Percentiles rank a stretch among this genome's conserved stretches.
phyloP scores from a whole-genome alignment of 768 basidiomycete species.

The Infundibulicybe gibba region DNA sequence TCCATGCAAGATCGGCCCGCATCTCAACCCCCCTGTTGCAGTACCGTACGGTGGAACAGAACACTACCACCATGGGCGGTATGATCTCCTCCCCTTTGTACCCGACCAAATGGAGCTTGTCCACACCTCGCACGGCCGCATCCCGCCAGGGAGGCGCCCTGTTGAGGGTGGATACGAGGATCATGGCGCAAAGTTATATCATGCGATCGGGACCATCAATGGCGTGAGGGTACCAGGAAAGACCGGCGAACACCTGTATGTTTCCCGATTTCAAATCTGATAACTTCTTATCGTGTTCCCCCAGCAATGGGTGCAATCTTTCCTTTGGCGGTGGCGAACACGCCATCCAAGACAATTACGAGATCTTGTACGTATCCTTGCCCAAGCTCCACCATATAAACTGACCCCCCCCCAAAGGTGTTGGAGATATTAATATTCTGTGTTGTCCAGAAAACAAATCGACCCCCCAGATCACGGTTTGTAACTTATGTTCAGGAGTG shows the following conservation, averaged over 20 bases:
- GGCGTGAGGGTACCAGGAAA: slow-evolving; percentile 70
- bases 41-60: slow-evolving; percentile 68
- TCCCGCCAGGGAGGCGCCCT: slow-evolving; percentile 54
- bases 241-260: slow-evolving; percentile 66
- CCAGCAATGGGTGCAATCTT: slow-evolving; percentile 39
- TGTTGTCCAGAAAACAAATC: too few species aligned
- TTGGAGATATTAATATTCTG: too few species aligned
- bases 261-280: background rate
- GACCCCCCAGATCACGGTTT: too few species aligned
- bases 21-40: slow-evolving; percentile 44
- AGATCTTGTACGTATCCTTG: slow-evolving; percentile 39
- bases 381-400: too few species aligned
- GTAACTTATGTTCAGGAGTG: too few species aligned
- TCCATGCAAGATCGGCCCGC: slow-evolving; percentile 76
- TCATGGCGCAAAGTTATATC: slow-evolving; percentile 60
- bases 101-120: slow-evolving; percentile 74
- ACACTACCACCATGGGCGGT: slow-evolving; percentile 58
- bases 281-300: slow-evolving; percentile 4
- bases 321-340: slow-evolving; percentile 44
- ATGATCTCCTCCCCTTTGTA: slow-evolving; percentile 72
- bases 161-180: slow-evolving; percentile 80
- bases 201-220: slow-evolving; percentile 52
- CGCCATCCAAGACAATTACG: slow-evolving; percentile 35
- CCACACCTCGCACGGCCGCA: slow-evolving; percentile 50
- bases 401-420: too few species aligned